These are phyloP conservation scores for Eremomyces bilateralis DNA, from an alignment of 495 filamentous ascomycete species.

Conservation along the genomic window DNA sequence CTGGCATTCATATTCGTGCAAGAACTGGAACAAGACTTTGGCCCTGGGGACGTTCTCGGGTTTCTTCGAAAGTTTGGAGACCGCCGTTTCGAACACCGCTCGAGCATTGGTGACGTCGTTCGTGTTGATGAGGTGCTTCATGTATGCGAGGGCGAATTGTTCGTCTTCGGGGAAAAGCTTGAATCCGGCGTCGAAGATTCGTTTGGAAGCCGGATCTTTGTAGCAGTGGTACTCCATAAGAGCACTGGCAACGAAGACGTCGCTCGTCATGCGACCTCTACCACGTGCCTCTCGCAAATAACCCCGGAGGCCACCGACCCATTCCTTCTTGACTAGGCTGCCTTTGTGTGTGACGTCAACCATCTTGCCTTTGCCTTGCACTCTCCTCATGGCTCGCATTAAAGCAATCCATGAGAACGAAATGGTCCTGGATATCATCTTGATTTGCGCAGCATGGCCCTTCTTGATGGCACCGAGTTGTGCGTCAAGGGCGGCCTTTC, in stretches of 20 bases:
- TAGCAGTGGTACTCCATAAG: slow-evolving; percentile 90
- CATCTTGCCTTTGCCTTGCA: slow-evolving; percentile 72
- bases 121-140: slow-evolving; percentile 77
- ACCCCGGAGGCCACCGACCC: slow-evolving; percentile 51
- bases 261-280: slow-evolving; percentile 67
- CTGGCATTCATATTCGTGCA: slow-evolving; percentile 85
- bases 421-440: slow-evolving; percentile 51
- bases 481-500: slow-evolving; percentile 14
- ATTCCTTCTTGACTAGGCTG: no score
- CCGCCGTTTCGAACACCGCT: slow-evolving; percentile 82
- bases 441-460: slow-evolving; percentile 45
- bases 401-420: slow-evolving; percentile 87
- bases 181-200: slow-evolving; percentile 85
- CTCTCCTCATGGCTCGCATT: slow-evolving; percentile 78
- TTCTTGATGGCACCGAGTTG: slow-evolving; percentile 53
- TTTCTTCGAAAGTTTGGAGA: slow-evolving; percentile 52
- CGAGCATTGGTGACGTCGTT: slow-evolving; percentile 89
- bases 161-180: slow-evolving; percentile 86
- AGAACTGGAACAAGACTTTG: slow-evolving; percentile 67
- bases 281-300: slow-evolving; percentile 73
- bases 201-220: slow-evolving; percentile 71
- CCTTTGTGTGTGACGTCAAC: no score
- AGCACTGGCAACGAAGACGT: slow-evolving; percentile 82
- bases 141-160: slow-evolving; percentile 72
- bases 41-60: slow-evolving; percentile 48